phyloP scores from a whole-genome alignment of 169 alveolate genomes.

The Plasmodium billcollinsi region DNA sequence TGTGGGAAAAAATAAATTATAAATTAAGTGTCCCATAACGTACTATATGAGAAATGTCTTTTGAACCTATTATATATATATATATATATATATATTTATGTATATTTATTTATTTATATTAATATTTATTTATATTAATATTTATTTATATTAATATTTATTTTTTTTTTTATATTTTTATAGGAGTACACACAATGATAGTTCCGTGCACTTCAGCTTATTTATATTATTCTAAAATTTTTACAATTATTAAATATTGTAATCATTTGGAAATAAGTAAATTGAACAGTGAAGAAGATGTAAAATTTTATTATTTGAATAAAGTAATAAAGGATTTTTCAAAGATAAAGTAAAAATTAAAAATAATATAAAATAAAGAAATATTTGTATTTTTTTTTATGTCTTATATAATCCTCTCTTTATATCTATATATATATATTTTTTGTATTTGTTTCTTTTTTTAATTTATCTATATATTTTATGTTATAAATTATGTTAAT shows the following conservation, averaged over 20 bases:
- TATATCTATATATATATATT: slow-evolving; percentile 5
- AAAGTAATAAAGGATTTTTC: slow-evolving; percentile 33
- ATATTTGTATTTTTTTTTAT: not conserved
- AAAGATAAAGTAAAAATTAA: not conserved
- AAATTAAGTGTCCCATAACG: too few species aligned
- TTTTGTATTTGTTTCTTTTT: not conserved
- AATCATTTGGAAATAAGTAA: slow-evolving; percentile 60
- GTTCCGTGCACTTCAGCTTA: slow-evolving; percentile 36
- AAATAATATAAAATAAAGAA: not conserved
- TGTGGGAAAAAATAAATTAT: too few species aligned
- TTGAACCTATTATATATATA: too few species aligned
- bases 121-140: not conserved
- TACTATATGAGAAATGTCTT: too few species aligned
- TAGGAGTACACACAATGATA: slow-evolving; percentile 61
- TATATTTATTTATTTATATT: not conserved
- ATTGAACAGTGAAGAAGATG: slow-evolving; percentile 52
- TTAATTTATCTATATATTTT: too few species aligned
- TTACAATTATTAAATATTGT: slow-evolving; percentile 48
- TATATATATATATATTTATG: too few species aligned
- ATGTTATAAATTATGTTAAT: too few species aligned
- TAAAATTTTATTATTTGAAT: slow-evolving; percentile 60
- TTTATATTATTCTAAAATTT: slow-evolving; percentile 43
- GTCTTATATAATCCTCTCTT: not conserved
- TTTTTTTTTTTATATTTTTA: slow-evolving; percentile 1
- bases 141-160: not conserved